Evolutionary conservation across 1,284 basidiomycete species (phyloP), one percentile per base, ranked within the genome.

Genomic region (Rhodotorula sp.): DNA sequence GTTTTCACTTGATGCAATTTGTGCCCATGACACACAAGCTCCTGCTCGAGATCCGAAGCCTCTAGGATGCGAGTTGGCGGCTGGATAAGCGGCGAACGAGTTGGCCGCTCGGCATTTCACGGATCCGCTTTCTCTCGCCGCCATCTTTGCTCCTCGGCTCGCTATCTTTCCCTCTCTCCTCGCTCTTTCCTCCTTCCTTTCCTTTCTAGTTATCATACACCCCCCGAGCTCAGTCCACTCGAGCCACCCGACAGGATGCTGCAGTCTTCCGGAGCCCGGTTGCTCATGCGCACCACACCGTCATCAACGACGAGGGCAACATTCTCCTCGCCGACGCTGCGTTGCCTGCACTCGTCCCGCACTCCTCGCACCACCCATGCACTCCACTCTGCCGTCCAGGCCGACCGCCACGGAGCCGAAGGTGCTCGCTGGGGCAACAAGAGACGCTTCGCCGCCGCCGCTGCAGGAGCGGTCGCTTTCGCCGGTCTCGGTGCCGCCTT

Each of bases 281-380:
- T 56, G n/a, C 54, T 56, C 26, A 26, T 26, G 54, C 54, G 54
- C n/a, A 16, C 54, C 54, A 26, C 26, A 63, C 51, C 62, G 62
- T 63, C 52, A 46, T 63, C 51, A 43, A 10, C 39, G 10, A 43
- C 39, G 26, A 46, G 20, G 62, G 51, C 34, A n/a, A 46, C 23
- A 21, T 56, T 18, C 51, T 63, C 26, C 62, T 31, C 18, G 34
- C 62, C 58, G 46, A 21, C 63, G 21, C 10, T 20, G 3, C 59
- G 59, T 15, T 51, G 59, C 7, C 59, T 67, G 2, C 65, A 67
- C 59, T 67, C 65, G 21, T 62, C 65, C 59, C 43, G 26, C 8
- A 21, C 65, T 3, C 59, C 59, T n/a, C 59, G 52, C 29, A 56
- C 39, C 7, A 62, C 65, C 52, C 65, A 62, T 52, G 20, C 64